Evolutionary conservation across 1,284 basidiomycete genomes (phyloP).

Genomic region (Moesziomyces antarcticus): DNA sequence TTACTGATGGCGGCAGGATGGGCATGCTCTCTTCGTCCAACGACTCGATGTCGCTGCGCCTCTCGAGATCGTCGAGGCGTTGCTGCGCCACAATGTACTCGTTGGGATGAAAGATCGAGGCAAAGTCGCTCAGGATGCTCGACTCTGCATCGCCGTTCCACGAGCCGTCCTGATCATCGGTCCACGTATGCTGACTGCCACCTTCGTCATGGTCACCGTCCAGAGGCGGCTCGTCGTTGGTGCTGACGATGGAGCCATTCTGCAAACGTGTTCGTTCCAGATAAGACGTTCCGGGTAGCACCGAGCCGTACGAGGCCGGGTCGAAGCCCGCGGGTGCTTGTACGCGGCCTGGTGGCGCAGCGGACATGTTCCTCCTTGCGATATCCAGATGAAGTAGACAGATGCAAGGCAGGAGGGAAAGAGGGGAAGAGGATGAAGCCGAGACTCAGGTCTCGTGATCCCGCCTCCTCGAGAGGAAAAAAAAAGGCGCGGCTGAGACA

Average conservation of each 20-base stretch:
- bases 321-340: conserved; percentile 31
- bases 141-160: conserved; percentile 10
- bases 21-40: conserved; percentile 34
- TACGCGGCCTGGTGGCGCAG: conserved; percentile 36
- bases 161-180: neutral
- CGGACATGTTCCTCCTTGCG: conserved; percentile 21
- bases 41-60: conserved; percentile 24
- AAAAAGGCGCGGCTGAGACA: neutral
- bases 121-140: conserved; percentile 44
- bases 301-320: conserved; percentile 37
- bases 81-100: conserved; percentile 41
- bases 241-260: conserved; percentile 27
- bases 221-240: conserved; percentile 9
- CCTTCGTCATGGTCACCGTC: conserved; percentile 11
- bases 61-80: conserved; percentile 23
- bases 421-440: too few species aligned
- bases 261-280: conserved; percentile 21
- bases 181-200: conserved; percentile 4
- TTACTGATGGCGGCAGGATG: conserved; percentile 12
- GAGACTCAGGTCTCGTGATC: neutral
- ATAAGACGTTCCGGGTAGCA: conserved; percentile 16
- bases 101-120: conserved; percentile 47
- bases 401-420: too few species aligned
- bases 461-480: neutral
- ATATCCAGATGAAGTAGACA: neutral